These are phyloP conservation scores for California macrophylla DNA, from an alignment of 441 rosid genomes.

Conservation along the genomic window DNA sequence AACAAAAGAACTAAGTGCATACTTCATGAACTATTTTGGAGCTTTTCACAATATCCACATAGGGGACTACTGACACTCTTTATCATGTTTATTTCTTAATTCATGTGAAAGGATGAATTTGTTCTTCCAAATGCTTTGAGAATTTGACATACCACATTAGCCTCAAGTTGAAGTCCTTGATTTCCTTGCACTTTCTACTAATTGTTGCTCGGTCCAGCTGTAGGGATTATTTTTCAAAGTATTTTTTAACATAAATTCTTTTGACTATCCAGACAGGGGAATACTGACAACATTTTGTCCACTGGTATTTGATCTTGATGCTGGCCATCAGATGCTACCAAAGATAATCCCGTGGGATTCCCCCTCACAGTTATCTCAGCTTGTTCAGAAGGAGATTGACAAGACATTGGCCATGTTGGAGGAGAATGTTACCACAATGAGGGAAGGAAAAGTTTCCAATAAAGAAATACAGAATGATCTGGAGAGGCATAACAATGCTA, in stretches of 20 bases:
- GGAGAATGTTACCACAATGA: conserved; percentile 25
- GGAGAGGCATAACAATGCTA: conserved; percentile 29
- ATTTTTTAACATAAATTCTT: conserved; percentile 11
- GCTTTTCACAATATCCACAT: neutral
- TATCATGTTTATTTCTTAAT: neutral
- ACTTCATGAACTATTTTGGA: no score
- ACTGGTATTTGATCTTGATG: conserved; percentile 46
- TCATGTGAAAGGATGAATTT: neutral
- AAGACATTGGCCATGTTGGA: conserved; percentile 37
- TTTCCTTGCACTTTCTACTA: conserved; percentile 5
- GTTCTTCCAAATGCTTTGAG: conserved; percentile 7
- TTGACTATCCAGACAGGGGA: conserved; percentile 36
- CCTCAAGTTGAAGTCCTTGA: neutral
- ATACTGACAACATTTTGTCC: conserved; percentile 19
- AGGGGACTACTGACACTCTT: neutral
- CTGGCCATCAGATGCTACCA: conserved; percentile 51
- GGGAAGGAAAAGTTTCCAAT: conserved; percentile 34
- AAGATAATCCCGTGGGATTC: conserved; percentile 54
- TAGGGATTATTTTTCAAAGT: neutral
- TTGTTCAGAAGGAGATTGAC: conserved; percentile 60
- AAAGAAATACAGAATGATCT: conserved; percentile 25
- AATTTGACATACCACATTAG: neutral
- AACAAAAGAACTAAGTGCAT: no score
- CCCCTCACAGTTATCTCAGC: conserved; percentile 69
- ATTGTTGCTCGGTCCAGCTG: neutral